Percentiles rank a stretch among this genome's conserved stretches.
Evolutionary conservation across 352 stramenopile species (phyloP).

Genomic region (Globisporangium mamillatum): DNA sequence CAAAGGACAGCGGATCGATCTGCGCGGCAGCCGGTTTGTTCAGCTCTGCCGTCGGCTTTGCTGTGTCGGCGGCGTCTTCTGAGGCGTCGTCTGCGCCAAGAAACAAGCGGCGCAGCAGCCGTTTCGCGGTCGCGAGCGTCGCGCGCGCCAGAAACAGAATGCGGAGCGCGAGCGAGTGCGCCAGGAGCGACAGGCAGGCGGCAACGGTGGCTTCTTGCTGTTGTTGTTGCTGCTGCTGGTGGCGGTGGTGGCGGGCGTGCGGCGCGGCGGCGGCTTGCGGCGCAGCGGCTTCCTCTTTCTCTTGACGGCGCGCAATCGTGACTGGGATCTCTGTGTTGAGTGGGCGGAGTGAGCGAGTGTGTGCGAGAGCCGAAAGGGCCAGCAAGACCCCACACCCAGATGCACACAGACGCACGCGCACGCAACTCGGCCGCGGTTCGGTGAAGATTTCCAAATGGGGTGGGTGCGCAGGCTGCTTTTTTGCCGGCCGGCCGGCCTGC

Average conservation of each 20-base stretch:
- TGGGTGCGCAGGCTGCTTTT: background rate
- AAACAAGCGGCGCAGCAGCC: background rate
- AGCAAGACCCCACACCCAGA: background rate
- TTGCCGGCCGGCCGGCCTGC: background rate
- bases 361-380: background rate
- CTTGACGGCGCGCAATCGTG: conserved; percentile 16
- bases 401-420: conserved; percentile 8
- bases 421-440: conserved; percentile 14
- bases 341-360: background rate
- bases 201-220: background rate
- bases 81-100: background rate
- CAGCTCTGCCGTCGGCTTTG: background rate
- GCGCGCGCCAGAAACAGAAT: conserved; percentile 29
- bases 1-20: background rate
- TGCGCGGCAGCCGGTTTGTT: background rate
- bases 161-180: conserved; percentile 17
- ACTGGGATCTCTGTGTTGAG: background rate
- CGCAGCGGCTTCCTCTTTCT: background rate
- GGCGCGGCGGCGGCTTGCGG: background rate
- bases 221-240: background rate
- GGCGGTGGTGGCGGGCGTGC: background rate
- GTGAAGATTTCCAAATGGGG: conserved; percentile 20
- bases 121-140: conserved; percentile 11
- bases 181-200: conserved; percentile 15
- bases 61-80: background rate